Evolutionary conservation across 495 filamentous ascomycete genomes (phyloP).

Genomic region (Podospora comata): DNA sequence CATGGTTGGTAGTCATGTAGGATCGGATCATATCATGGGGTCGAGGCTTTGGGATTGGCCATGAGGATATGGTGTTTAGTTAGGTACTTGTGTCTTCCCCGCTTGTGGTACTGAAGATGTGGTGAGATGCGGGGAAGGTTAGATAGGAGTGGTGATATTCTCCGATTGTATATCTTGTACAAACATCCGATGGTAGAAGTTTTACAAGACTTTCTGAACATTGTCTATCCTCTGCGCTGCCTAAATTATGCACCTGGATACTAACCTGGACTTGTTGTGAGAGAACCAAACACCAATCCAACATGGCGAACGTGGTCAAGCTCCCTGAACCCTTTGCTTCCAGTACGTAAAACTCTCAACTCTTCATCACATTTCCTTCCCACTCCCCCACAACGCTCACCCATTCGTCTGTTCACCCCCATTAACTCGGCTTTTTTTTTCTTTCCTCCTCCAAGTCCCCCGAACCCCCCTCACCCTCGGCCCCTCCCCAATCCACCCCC

Average conservation of each 20-base stretch:
- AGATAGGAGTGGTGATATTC: background rate
- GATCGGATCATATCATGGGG: background rate
- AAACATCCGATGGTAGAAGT: background rate
- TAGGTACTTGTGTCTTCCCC: background rate
- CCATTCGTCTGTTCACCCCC: no score
- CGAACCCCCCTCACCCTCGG: slow-evolving; percentile 53
- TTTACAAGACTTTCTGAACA: background rate
- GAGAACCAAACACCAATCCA: slow-evolving; percentile 9
- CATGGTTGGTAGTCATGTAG: background rate
- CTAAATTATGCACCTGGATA: background rate
- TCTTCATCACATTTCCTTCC: background rate
- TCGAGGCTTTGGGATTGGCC: background rate
- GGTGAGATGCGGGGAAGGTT: background rate
- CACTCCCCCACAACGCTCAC: background rate
- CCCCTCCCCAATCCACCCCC: slow-evolving; percentile 58
- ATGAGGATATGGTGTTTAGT: background rate
- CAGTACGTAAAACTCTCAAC: background rate
- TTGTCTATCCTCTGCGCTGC: background rate
- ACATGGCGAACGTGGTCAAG: slow-evolving; percentile 29
- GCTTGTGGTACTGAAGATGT: background rate
- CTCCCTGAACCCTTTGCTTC: slow-evolving; percentile 41
- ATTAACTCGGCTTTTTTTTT: background rate
- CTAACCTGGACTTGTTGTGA: background rate
- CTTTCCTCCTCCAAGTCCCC: slow-evolving; percentile 33
- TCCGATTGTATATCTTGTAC: background rate